These are phyloP conservation scores for Astragalus membranaceus DNA, from an alignment of 306 rosid species.

Conservation along the genomic window DNA sequence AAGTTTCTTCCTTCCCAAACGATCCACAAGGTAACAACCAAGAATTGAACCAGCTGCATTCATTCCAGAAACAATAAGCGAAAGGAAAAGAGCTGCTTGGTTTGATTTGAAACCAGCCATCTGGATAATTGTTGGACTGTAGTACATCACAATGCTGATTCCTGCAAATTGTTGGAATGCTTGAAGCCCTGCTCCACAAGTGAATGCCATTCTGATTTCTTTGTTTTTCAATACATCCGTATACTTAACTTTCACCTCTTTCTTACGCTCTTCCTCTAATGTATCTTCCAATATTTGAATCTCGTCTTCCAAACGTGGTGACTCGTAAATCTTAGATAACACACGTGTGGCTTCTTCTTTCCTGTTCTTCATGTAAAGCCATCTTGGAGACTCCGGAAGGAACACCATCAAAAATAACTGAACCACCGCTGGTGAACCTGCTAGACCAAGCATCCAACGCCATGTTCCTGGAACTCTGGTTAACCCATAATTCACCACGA, in stretches of 20 bases:
- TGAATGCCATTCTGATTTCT: slow-evolving; percentile 66
- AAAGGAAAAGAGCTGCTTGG: slow-evolving; percentile 52
- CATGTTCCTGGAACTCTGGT: slow-evolving; percentile 76
- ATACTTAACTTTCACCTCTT: slow-evolving; percentile 29
- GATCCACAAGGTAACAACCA: slow-evolving; percentile 58
- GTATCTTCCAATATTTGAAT: slow-evolving; percentile 37
- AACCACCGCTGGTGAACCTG: slow-evolving; percentile 58
- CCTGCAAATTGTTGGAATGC: slow-evolving; percentile 75
- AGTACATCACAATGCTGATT: slow-evolving; percentile 80
- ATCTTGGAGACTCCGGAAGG: slow-evolving; percentile 78
- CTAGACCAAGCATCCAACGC: slow-evolving; percentile 82
- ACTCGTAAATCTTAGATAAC: slow-evolving; percentile 52
- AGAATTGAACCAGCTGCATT: slow-evolving; percentile 60
- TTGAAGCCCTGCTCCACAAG: slow-evolving; percentile 79
- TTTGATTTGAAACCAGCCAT: slow-evolving; percentile 69
- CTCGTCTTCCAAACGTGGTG: slow-evolving; percentile 55
- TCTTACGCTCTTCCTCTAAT: slow-evolving; percentile 37
- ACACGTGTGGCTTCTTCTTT: slow-evolving; percentile 47
- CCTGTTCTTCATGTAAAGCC: slow-evolving; percentile 62
- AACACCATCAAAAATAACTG: slow-evolving; percentile 49
- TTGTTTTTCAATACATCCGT: slow-evolving; percentile 45
- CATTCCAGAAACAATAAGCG: slow-evolving; percentile 63
- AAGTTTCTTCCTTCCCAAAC: slow-evolving; percentile 43
- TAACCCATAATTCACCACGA: slow-evolving; percentile 51
- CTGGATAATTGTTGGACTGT: slow-evolving; percentile 75